A percentile compares a stretch with the other conserved stretches of the same genome.
These are phyloP conservation scores for Xylaria sp. DNA, from an alignment of 2,329 filamentous ascomycete species.

Conservation along the genomic window DNA sequence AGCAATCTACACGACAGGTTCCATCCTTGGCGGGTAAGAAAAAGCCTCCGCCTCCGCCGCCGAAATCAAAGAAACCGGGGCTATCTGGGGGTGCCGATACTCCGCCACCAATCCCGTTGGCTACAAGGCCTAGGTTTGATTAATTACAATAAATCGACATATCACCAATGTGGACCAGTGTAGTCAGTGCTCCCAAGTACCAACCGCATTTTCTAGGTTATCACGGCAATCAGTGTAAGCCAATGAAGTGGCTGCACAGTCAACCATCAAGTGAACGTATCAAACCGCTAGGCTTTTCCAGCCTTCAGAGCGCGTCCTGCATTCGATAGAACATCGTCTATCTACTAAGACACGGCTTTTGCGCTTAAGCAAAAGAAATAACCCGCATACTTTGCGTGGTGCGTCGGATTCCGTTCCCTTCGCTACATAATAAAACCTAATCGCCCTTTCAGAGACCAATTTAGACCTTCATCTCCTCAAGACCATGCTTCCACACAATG, in stretches of 20 bases:
- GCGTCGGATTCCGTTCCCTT: slow-evolving; percentile 36
- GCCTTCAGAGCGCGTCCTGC: slow-evolving; percentile 26
- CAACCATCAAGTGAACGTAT: slow-evolving; percentile 20
- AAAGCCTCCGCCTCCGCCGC: slow-evolving; percentile 58
- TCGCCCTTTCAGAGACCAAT: slow-evolving; percentile 3
- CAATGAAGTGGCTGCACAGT: slow-evolving; percentile 1
- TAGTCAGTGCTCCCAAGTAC: not conserved
- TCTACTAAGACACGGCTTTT: slow-evolving; percentile 39
- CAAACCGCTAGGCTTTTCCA: slow-evolving; percentile 34
- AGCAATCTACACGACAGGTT: slow-evolving; percentile 9
- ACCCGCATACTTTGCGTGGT: slow-evolving; percentile 37
- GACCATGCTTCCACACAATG: slow-evolving; percentile 94
- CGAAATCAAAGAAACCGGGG: slow-evolving; percentile 60
- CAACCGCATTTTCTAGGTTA: not conserved
- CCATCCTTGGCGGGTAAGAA: slow-evolving; percentile 55
- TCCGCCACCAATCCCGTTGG: slow-evolving; percentile 65
- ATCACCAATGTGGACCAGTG: not conserved
- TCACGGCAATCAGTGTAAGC: slow-evolving; percentile 2
- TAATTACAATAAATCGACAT: slow-evolving; percentile 9
- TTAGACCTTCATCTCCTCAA: slow-evolving; percentile 93
- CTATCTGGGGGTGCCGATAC: slow-evolving; percentile 50
- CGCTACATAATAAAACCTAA: slow-evolving; percentile 18
- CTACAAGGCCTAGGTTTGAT: slow-evolving; percentile 60
- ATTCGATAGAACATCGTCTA: slow-evolving; percentile 42
- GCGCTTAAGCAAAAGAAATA: slow-evolving; percentile 34